Evolutionary conservation across 2,329 filamentous ascomycete genomes (phyloP), one percentile per base, ranked within the genome.

Genomic region (Trichophyton mentagrophytes): DNA sequence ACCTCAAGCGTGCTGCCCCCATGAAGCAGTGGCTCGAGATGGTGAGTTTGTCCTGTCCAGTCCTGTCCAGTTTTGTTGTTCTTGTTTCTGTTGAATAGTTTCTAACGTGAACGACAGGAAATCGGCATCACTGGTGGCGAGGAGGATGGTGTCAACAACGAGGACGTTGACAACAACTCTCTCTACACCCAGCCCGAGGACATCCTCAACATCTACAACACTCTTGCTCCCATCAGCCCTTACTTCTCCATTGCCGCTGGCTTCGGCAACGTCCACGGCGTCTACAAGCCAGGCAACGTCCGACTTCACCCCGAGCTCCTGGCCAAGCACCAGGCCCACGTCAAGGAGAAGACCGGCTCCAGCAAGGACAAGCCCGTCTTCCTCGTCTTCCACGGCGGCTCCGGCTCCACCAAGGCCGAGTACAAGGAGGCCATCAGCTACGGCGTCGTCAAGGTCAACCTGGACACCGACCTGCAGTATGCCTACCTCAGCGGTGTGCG

Each of bases 1-100:
- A 99, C 82, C 84, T 97, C 66, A 87, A 96, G 85, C 88, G 92
- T 69, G 89, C 88, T 73, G 90, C 90, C 57, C 90, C 91, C 69
- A 90, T 96, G 89, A 96, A 95, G 84, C 90, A 96, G 79, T 97
- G 90, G 90, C 85, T 99, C 68, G 93, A 99, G 85, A 99, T 97
- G 92, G 88, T 90, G 74, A 69, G 75, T 30, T 40, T 36, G 4
- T 25, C 22, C 3, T 36, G 9, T 7, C 22, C 6, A 67, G 62
- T 62, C 22, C 22, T 2, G 22, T 58, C 22, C 17, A 17, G 17
- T 17, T 17, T 44, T 7, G 38, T 53, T 3, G 11, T 44, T 17
- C 38, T 58, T 13, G 36, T 22, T 33, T 59, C 33, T 11, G 33
- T 36, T 11, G 22, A 11, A 9, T 36, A 8, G 22, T 46, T 13